Conservation (phyloP, 148 eudicot species). For the Chenopodium formosanum region DNA sequence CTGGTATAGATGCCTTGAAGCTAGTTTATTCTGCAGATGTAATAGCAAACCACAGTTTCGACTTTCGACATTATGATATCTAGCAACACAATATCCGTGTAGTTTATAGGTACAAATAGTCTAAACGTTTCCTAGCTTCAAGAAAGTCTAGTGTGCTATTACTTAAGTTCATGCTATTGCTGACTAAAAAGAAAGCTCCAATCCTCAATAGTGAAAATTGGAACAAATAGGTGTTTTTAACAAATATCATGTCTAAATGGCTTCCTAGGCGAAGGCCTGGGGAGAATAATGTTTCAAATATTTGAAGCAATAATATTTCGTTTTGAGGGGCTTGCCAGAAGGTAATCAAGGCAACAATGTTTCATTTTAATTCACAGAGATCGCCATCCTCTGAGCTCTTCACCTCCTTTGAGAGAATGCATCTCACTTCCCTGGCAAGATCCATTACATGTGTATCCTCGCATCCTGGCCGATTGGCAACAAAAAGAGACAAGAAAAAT, state of each 20-base stretch:
- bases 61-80: too few relatives aligned
- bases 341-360: neutral
- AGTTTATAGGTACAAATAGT: neutral
- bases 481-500: neutral
- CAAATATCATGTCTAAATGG: neutral
- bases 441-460: conserved; percentile 73
- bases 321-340: neutral
- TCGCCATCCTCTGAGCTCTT: conserved; percentile 13
- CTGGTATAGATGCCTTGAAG: neutral
- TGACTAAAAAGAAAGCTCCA: neutral
- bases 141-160: neutral
- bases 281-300: neutral
- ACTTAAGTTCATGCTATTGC: neutral
- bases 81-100: neutral
- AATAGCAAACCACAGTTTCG: too few relatives aligned
- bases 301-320: neutral
- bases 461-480: conserved; percentile 41
- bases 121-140: neutral
- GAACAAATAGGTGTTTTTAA: neutral
- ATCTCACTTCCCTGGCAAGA: conserved; percentile 74
- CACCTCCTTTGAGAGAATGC: conserved; percentile 38
- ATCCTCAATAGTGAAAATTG: neutral
- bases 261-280: conserved; percentile 8
- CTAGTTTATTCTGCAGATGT: too few relatives aligned
- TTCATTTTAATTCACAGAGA: neutral